phyloP scores from a whole-genome alignment of 23 red algal genomes.

The Gracilaria caudata region DNA sequence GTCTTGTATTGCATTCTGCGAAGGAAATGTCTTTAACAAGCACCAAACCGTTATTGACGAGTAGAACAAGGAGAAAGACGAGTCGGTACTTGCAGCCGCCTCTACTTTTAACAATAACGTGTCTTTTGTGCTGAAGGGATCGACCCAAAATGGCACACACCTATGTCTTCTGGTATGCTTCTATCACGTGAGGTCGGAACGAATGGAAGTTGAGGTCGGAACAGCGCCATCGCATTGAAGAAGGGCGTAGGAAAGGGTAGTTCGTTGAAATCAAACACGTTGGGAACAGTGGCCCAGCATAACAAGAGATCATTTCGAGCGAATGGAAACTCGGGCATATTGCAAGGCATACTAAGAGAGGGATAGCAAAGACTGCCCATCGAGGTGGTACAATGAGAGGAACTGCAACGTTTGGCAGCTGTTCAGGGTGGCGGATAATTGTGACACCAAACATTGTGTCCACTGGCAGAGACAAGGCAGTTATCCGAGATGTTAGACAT shows the following conservation, averaged over 20 bases:
- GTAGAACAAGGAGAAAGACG: constrained; percentile 66
- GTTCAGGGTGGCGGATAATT: too few relatives aligned
- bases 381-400: too few relatives aligned
- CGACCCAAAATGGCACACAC: too few relatives aligned
- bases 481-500: too few relatives aligned
- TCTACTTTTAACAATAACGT: constrained; percentile 44
- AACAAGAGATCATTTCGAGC: not conserved
- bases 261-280: not conserved
- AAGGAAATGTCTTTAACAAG: constrained; percentile 17
- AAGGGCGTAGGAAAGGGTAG: constrained; percentile 25
- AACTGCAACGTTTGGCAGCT: too few relatives aligned
- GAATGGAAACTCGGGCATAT: not conserved
- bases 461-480: too few relatives aligned
- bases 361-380: not conserved
- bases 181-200: constrained; percentile 26
- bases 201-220: constrained; percentile 43
- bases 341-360: not conserved
- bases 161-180: too few relatives aligned
- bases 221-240: not conserved
- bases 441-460: too few relatives aligned
- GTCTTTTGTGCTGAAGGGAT: constrained; percentile 62
- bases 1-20: constrained; percentile 10
- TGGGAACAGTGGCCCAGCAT: not conserved
- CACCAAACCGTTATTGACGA: constrained; percentile 28
- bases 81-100: constrained; percentile 14